phyloP scores from a whole-genome alignment of 1,139 yeast species.

The Candida anutae region DNA sequence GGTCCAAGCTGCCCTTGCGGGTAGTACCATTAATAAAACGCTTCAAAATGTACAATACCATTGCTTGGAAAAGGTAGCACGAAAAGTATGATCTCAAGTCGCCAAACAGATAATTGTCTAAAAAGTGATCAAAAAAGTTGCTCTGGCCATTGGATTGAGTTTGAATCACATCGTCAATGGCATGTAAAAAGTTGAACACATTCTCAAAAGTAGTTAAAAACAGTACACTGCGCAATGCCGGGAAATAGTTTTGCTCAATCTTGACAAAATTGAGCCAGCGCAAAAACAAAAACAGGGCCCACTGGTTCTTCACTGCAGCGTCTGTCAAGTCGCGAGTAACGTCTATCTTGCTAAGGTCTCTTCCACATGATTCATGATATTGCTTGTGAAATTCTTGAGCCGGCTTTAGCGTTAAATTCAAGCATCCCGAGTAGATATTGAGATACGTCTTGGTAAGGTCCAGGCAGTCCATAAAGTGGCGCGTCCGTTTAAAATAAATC shows the following conservation, averaged over 20 bases:
- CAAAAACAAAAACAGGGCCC: slow-evolving; percentile 12
- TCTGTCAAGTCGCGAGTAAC: slow-evolving; percentile 9
- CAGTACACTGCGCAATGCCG: slow-evolving; percentile 22
- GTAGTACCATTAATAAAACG: slow-evolving; percentile 5
- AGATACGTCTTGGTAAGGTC: slow-evolving; percentile 15
- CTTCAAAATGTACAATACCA: slow-evolving; percentile 17
- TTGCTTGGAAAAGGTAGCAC: slow-evolving; percentile 15
- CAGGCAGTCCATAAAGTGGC: slow-evolving; percentile 5
- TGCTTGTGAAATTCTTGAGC: slow-evolving; percentile 2
- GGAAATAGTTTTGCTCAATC: slow-evolving; percentile 25
- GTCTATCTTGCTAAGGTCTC: slow-evolving; percentile 1
- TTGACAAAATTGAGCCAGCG: slow-evolving; percentile 27
- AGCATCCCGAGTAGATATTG: slow-evolving; percentile 13
- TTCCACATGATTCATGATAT: neutral
- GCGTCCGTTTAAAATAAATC: slow-evolving; percentile 18
- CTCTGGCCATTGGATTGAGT: slow-evolving; percentile 7
- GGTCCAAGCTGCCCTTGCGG: slow-evolving; percentile 3
- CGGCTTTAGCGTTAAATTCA: slow-evolving; percentile 5
- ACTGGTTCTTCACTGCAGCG: slow-evolving; percentile 16
- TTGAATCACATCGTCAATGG: slow-evolving; percentile 12
- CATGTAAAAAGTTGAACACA: slow-evolving; percentile 19
- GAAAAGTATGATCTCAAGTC: slow-evolving; percentile 15
- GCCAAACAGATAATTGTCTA: slow-evolving; percentile 7
- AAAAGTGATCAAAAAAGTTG: slow-evolving; percentile 8
- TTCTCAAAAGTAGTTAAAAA: slow-evolving; percentile 20